Evolutionary conservation across 495 filamentous ascomycete species (phyloP), one percentile per base, ranked within the genome.

Genomic region (Podospora sp.): DNA sequence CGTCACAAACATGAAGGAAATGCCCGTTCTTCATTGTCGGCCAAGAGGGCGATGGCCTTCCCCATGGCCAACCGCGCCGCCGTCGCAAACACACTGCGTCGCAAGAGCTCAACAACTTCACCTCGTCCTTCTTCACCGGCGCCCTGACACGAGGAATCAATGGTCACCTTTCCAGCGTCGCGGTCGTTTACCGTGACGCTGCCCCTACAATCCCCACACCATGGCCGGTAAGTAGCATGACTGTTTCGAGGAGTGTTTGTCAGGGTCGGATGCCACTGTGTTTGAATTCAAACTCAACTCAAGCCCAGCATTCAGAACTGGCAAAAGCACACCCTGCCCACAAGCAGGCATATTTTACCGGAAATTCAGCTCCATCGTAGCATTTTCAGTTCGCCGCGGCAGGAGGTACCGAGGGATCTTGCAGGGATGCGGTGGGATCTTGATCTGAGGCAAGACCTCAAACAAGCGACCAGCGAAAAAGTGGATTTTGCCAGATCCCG

Each of bases 391-490:
- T 46, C 40, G 9, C 5, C 11, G 40, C 40, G 16, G 40, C 40
- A 46, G 40, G 40, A 12, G 14, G 40, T 46, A 18, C 40, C 40
- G 40, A 46, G 40, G 40, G 40, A 46, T 46, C 40, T 46, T 46
- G 40, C 40, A 46, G 40, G 40, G 29, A 33, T 33, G 4, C 29
- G 29, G 29, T 4, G 29, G 40, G 40, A 46, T 46, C 40, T 33
- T 3, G 57, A 60, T 29, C 57, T 40, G 57, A 21, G 57, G 57
- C 29, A 60, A 40, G 24, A 59, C 18, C 18, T 60, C 57, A 60
- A 60, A 60, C 57, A 60, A 22, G 57, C 57, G 26, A 29, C 57
- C 57, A 25, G 29, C 24, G 5, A 60, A 59, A 60, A 60, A 36
- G 57, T 35, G 57, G 57, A 40, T 36, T 36, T 60, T 35, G 16